Evolutionary conservation across 2,329 filamentous ascomycete genomes (phyloP).

Genomic region (Arachnomyces sp.): DNA sequence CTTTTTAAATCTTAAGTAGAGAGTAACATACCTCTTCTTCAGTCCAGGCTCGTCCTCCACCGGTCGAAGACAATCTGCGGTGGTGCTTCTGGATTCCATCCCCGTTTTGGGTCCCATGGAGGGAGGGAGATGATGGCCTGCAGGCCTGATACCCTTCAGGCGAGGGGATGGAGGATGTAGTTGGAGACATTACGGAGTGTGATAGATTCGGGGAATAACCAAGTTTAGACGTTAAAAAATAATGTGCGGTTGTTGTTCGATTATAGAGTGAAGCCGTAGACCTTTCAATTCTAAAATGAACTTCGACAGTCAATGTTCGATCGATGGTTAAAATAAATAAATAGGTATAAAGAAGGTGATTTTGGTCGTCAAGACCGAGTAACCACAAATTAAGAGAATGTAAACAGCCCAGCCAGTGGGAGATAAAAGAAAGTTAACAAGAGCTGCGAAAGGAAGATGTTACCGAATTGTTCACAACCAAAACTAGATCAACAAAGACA

Average conservation of each 20-base stretch:
- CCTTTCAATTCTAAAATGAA: not conserved
- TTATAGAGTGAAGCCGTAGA: too few species aligned
- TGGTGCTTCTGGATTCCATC: conserved; percentile 54
- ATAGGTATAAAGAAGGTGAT: conserved; percentile 4
- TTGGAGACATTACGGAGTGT: conserved; percentile 10
- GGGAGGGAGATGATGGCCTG: conserved; percentile 38
- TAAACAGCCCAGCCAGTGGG: conserved; percentile 50
- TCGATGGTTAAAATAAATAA: not conserved
- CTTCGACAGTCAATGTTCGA: not conserved
- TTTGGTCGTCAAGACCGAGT: conserved; percentile 18
- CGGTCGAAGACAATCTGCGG: conserved; percentile 61
- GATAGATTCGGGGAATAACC: not conserved
- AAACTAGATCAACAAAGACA: not conserved
- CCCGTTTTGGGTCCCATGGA: conserved; percentile 51
- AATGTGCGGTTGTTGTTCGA: too few species aligned
- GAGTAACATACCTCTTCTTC: conserved; percentile 64
- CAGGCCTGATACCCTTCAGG: conserved; percentile 3
- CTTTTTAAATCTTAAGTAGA: not conserved
- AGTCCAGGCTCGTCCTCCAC: conserved; percentile 74
- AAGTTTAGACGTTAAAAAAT: not conserved
- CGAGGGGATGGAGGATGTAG: conserved; percentile 6
- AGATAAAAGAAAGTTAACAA: conserved; percentile 38
- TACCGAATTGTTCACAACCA: too few species aligned
- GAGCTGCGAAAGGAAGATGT: not conserved
- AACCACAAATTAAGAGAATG: conserved; percentile 39